Conservation (phyloP, 495 filamentous ascomycete genomes). For the Xylaria sp. region DNA sequence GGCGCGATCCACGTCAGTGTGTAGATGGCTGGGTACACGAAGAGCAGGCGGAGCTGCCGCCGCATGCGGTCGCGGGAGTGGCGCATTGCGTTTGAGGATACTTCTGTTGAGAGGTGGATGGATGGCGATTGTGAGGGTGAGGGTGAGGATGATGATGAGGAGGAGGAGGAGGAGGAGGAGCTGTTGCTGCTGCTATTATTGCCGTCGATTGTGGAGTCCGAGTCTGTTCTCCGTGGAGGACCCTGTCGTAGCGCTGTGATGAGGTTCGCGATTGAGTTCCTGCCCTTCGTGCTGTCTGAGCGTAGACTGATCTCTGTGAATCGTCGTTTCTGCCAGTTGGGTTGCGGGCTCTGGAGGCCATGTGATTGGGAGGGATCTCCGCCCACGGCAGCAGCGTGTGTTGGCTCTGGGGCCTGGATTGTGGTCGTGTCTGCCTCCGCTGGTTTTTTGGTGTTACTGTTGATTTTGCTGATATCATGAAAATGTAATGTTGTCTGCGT, state of each 20-base stretch:
- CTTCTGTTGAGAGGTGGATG: conserved; percentile 29
- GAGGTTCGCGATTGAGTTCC: conserved; percentile 32
- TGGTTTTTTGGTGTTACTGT: conserved; percentile 1
- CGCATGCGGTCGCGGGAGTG: conserved; percentile 62
- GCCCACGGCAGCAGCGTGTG: not conserved
- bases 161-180: too few species aligned
- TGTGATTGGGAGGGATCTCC: not conserved
- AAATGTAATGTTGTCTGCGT: conserved; percentile 1
- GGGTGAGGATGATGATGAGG: too few species aligned
- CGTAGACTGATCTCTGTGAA: not conserved
- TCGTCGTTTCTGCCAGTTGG: not conserved
- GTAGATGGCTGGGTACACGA: conserved; percentile 76
- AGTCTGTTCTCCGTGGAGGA: conserved; percentile 26
- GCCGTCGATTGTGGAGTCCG: conserved; percentile 16
- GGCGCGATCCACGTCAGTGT: conserved; percentile 76
- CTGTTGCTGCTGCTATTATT: conserved; percentile 21
- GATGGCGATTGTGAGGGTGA: conserved; percentile 33
- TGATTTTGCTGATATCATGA: not conserved
- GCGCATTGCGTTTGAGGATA: conserved; percentile 39
- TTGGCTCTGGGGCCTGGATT: not conserved
- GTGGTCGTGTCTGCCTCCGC: not conserved
- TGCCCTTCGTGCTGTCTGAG: not conserved
- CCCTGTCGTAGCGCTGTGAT: conserved; percentile 39
- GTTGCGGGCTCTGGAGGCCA: not conserved
- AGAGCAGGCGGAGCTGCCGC: conserved; percentile 70